Conservation (phyloP, 1,139 yeast genomes). For the Yamadazyma triangularis region DNA sequence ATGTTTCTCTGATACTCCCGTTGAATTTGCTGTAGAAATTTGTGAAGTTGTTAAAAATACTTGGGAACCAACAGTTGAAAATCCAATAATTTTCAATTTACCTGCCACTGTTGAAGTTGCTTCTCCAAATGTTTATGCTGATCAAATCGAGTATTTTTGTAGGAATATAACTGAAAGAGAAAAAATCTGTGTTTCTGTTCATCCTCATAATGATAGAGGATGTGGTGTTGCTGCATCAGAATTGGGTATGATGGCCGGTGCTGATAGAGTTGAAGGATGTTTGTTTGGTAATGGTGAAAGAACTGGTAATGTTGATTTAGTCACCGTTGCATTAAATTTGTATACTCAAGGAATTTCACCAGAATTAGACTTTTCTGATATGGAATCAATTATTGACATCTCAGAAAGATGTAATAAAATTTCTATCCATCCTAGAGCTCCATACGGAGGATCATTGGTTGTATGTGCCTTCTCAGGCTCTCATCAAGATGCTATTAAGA, state of each 20-base stretch:
- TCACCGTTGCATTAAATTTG: slow-evolving; percentile 86
- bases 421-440: slow-evolving; percentile 90
- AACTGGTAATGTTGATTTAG: slow-evolving; percentile 95
- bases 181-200: slow-evolving; percentile 82
- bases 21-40: slow-evolving; percentile 75
- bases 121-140: slow-evolving; percentile 92
- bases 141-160: slow-evolving; percentile 88
- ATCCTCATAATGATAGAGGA: slow-evolving; percentile 96
- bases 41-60: slow-evolving; percentile 95
- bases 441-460: slow-evolving; percentile 94
- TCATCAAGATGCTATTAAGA: slow-evolving; percentile 97
- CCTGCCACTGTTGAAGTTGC: slow-evolving; percentile 99
- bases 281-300: slow-evolving; percentile 97
- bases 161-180: slow-evolving; percentile 78
- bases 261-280: slow-evolving; percentile 97
- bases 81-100: slow-evolving; percentile 88
- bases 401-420: slow-evolving; percentile 94
- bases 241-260: slow-evolving; percentile 91
- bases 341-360: slow-evolving; percentile 94
- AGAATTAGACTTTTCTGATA: slow-evolving; percentile 79
- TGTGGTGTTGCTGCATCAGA: slow-evolving; percentile 98
- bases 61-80: slow-evolving; percentile 82
- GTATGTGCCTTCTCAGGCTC: slow-evolving; percentile 97
- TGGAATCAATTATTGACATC: slow-evolving; percentile 73
- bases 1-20: slow-evolving; percentile 85